Conservation (phyloP, 2,329 filamentous ascomycete genomes). For the Diaporthe sp. region DNA sequence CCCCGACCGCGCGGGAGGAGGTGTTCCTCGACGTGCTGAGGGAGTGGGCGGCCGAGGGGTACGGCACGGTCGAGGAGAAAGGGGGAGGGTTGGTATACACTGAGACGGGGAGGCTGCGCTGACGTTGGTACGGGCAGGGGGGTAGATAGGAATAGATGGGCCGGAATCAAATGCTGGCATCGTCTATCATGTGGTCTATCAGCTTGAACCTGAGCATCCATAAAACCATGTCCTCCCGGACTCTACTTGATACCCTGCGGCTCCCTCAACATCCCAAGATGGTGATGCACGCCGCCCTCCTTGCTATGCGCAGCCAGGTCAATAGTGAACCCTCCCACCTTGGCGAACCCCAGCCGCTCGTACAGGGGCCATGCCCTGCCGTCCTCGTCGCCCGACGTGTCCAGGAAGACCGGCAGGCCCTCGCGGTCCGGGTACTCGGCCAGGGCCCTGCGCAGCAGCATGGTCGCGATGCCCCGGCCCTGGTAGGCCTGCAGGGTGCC, state of each 20-base stretch:
- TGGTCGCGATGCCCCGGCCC: constrained; percentile 22
- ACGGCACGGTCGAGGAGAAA: constrained; percentile 35
- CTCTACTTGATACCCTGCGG: neutral
- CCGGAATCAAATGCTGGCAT: neutral
- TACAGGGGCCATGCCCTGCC: constrained; percentile 33
- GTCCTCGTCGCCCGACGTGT: constrained; percentile 37
- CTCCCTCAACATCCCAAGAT: constrained; percentile 34
- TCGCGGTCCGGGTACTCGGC: constrained; percentile 23
- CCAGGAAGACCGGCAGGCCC: constrained; percentile 29
- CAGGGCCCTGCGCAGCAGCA: constrained; percentile 17
- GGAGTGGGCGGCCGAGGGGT: constrained; percentile 31
- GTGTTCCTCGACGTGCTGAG: constrained; percentile 30
- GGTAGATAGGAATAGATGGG: neutral
- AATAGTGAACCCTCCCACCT: constrained; percentile 20
- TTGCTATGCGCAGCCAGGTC: constrained; percentile 15
- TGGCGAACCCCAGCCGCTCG: constrained; percentile 32
- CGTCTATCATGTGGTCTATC: neutral
- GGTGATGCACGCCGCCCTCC: constrained; percentile 18
- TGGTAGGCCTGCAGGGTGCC: constrained; percentile 32
- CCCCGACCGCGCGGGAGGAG: constrained; percentile 11
- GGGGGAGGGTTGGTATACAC: constrained; percentile 32
- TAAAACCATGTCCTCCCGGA: neutral
- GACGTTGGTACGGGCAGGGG: neutral
- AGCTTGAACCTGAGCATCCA: neutral
- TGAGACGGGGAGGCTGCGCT: constrained; percentile 18